Base-by-base conservation (phyloP, 139 green algal species). In the Tetraselmis striata region DNA sequence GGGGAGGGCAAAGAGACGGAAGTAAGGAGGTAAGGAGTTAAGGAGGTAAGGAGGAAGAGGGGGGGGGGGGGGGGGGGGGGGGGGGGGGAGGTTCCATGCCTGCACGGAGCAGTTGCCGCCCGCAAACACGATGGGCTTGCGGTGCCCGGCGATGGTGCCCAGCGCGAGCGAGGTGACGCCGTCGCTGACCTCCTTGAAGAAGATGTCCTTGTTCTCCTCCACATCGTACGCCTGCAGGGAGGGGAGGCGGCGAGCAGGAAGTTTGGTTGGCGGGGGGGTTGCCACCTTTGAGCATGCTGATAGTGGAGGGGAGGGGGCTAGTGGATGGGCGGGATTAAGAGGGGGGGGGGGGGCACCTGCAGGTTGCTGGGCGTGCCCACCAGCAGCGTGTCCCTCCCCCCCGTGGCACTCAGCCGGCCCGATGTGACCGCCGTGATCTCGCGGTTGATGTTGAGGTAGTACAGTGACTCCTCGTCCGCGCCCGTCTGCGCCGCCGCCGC, bases 401-500 rank as follows among this genome's bases (percentile, higher is more conserved):
- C 26, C 1, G 76, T 75, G 1, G 80, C 2, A 1, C 82, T 45
- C 0, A 87, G 31, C 23, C 26, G 2, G 27, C 84, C 84, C 23
- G 90, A 81, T 30, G 84, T 87, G 1, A 95, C 32, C 0, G 87
- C 82, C 76, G 87, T 92, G n/a, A 94, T 90, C 76, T 91, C 78
- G 80, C 92, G 93, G 81, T 94, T 93, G 79, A 95, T 92, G 79
- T 94, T 95, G 24, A 95, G 84, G 32, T 91, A 93, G 0, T 86
- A 80, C 31, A 92, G 86, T 23, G 86, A 32, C 75, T 83, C 83
- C 58, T 88, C 87, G 2, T 11, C 81, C 1, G 30, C 30, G 0
- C 32, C 31, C 45, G 45, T 67, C 45, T 67, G 45, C 18, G n/a
- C n/a, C n/a, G n/a, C n/a, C n/a, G n/a, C n/a, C n/a, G n/a, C n/a